phyloP scores from a whole-genome alignment of 2,329 filamentous ascomycete genomes.

The Penicillium sp. region DNA sequence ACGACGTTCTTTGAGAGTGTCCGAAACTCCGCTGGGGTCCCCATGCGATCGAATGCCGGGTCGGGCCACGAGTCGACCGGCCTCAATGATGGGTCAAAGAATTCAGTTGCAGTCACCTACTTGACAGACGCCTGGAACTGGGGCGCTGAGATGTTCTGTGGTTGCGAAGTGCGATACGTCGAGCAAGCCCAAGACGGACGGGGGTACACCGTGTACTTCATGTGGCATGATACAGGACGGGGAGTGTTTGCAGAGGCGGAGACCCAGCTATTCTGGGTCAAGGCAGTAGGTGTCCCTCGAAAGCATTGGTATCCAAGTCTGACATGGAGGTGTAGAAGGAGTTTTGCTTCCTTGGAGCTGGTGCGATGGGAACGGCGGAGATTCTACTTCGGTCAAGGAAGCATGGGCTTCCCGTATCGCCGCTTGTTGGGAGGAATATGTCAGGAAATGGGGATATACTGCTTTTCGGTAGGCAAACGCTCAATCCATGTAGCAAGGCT shows the following conservation, averaged over 20 bases:
- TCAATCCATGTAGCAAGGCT: no score
- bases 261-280: conserved; percentile 14
- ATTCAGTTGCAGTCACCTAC: conserved; percentile 63
- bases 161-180: conserved; percentile 69
- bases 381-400: conserved; percentile 19
- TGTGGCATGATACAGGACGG: conserved; percentile 7
- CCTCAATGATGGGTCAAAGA: conserved; percentile 52
- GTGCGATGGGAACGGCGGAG: conserved; percentile 20
- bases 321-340: conserved; percentile 45
- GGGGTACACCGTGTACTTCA: conserved; percentile 64
- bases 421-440: conserved; percentile 14
- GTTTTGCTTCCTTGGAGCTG: conserved; percentile 61
- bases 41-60: conserved; percentile 64
- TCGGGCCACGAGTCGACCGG: conserved; percentile 62
- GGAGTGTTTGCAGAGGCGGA: background rate
- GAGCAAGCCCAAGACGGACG: conserved; percentile 55
- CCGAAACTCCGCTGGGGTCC: conserved; percentile 66
- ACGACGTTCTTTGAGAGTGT: conserved; percentile 68
- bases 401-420: conserved; percentile 9
- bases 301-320: background rate
- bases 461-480: conserved; percentile 1
- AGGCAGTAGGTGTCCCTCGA: conserved; percentile 45
- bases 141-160: conserved; percentile 73
- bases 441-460: conserved; percentile 18
- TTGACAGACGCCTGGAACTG: conserved; percentile 73